Conservation (phyloP, 371 early-diverging fungal species). For the Nematocida sp. region DNA sequence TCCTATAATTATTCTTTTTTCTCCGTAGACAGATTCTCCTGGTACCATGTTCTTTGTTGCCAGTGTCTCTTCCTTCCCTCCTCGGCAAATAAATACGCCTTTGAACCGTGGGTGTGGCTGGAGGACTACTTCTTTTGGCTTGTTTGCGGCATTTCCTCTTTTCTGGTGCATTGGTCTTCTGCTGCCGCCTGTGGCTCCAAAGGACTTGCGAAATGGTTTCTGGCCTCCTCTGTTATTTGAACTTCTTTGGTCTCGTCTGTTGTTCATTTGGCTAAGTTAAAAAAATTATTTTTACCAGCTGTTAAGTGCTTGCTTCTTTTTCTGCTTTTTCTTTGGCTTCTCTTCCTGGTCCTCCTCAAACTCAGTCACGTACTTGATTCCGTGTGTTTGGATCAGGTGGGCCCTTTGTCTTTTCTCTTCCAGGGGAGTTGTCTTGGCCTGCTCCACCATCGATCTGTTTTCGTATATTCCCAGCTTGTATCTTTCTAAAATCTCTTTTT, state of each 20-base stretch:
- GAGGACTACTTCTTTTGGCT: conserved; percentile 68
- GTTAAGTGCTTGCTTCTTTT: conserved; percentile 21
- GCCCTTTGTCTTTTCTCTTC: conserved; percentile 63
- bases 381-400: conserved; percentile 37
- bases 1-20: conserved; percentile 90
- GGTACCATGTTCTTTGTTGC: conserved; percentile 95
- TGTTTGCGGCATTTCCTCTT: background rate
- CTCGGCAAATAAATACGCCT: conserved; percentile 88
- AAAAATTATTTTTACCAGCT: conserved; percentile 18
- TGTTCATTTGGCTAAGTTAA: background rate
- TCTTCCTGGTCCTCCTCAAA: conserved; percentile 55
- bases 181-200: background rate
- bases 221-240: background rate
- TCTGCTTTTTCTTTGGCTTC: conserved; percentile 9
- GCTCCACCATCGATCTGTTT: conserved; percentile 76
- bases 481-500: conserved; percentile 87
- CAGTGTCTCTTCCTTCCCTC: conserved; percentile 96
- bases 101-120: conserved; percentile 92
- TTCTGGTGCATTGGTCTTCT: background rate
- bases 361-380: conserved; percentile 56
- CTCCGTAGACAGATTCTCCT: conserved; percentile 94
- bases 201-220: background rate
- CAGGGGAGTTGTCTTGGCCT: conserved; percentile 56
- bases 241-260: conserved; percentile 11
- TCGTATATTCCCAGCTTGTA: conserved; percentile 76